These are phyloP conservation scores for Fusarium oxysporum DNA, from an alignment of 2,329 filamentous ascomycete species.

Conservation along the genomic window DNA sequence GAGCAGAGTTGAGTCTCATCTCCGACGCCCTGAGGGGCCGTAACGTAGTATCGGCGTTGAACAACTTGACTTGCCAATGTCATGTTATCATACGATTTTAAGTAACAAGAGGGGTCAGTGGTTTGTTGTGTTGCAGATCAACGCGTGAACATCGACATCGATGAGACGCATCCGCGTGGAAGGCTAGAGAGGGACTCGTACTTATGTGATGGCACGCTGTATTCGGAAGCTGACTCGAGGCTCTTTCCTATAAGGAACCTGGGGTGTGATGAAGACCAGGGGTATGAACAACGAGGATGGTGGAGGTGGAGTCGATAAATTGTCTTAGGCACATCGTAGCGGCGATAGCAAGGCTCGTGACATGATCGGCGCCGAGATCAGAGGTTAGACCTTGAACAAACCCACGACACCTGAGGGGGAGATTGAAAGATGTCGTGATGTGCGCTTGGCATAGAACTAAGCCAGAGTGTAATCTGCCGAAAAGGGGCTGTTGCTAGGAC, in stretches of 20 bases:
- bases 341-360: constrained; percentile 32
- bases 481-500: constrained; percentile 37
- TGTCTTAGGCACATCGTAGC: constrained; percentile 27
- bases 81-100: constrained; percentile 35
- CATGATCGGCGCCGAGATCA: constrained; percentile 40
- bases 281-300: constrained; percentile 8
- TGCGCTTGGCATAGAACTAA: constrained; percentile 39
- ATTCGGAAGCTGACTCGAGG: constrained; percentile 34
- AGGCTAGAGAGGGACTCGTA: constrained; percentile 13
- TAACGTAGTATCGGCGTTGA: constrained; percentile 17
- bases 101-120: constrained; percentile 9
- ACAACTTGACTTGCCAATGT: constrained; percentile 16
- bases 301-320: constrained; percentile 31
- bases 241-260: constrained; percentile 23
- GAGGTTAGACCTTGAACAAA: constrained; percentile 24
- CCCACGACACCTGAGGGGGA: constrained; percentile 18
- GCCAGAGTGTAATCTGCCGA: constrained; percentile 39
- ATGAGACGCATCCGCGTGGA: constrained; percentile 8
- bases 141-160: constrained; percentile 3
- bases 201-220: constrained; percentile 16
- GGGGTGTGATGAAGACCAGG: constrained; percentile 32
- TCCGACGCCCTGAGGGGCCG: constrained; percentile 22
- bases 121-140: constrained; percentile 37
- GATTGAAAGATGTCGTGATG: constrained; percentile 37
- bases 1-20: constrained; percentile 34